A percentile compares a stretch with the other conserved stretches of the same genome.
phyloP scores from a whole-genome alignment of 2,329 filamentous ascomycete species.

The Alternaria consortialis region DNA sequence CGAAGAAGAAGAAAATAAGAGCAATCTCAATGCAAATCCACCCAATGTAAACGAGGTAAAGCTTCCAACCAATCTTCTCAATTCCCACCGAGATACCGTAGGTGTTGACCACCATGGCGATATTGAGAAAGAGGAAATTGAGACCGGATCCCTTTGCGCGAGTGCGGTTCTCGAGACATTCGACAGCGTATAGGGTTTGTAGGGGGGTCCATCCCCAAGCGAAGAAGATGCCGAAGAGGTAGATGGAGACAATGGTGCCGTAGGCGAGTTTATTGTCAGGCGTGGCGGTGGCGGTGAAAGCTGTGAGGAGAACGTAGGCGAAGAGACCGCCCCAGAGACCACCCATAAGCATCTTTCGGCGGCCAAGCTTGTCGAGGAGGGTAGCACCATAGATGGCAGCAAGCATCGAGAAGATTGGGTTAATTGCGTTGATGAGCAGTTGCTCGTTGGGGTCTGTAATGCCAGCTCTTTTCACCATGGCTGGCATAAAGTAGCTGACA shows the following conservation, averaged over 20 bases:
- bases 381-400: conserved; percentile 52
- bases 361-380: conserved; percentile 44
- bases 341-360: conserved; percentile 49
- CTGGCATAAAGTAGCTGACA: conserved; percentile 42
- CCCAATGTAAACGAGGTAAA: conserved; percentile 45
- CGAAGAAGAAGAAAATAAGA: conserved; percentile 45
- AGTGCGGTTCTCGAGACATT: conserved; percentile 51
- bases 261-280: conserved; percentile 44
- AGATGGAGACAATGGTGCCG: conserved; percentile 53
- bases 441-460: conserved; percentile 43
- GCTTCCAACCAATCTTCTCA: conserved; percentile 43
- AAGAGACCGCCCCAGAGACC: conserved; percentile 48
- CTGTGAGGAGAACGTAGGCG: conserved; percentile 48
- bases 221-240: conserved; percentile 53
- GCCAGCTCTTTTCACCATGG: background rate
- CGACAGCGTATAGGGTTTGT: conserved; percentile 52
- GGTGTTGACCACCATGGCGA: conserved; percentile 47
- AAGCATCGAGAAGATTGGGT: conserved; percentile 51
- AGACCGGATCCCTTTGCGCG: conserved; percentile 49
- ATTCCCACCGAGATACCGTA: conserved; percentile 46
- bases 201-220: conserved; percentile 54
- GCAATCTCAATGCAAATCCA: conserved; percentile 46
- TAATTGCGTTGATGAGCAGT: conserved; percentile 54
- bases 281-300: conserved; percentile 45
- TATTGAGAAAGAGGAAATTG: conserved; percentile 47